Evolutionary conservation across 495 filamentous ascomycete species (phyloP).

Genomic region (Annulohypoxylon stygium): DNA sequence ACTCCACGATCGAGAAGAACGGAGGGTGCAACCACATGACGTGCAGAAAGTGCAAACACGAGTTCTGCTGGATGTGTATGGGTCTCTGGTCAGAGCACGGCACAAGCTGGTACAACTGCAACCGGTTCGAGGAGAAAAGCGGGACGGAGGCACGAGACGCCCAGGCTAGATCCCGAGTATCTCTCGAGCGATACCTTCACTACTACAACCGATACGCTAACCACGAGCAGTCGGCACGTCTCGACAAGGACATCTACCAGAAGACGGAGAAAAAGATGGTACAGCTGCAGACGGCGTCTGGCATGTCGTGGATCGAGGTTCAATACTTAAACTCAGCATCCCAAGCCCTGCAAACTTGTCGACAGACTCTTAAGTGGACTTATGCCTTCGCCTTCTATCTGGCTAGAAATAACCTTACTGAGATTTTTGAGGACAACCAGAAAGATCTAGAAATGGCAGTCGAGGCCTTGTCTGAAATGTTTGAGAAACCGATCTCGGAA

Average conservation of each 20-base stretch:
- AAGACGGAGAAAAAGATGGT: slow-evolving; percentile 99
- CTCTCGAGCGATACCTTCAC: slow-evolving; percentile 92
- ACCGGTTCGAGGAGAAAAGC: slow-evolving; percentile 94
- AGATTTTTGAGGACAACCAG: slow-evolving; percentile 99
- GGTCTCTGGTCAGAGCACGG: slow-evolving; percentile 98
- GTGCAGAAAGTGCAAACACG: slow-evolving; percentile 96
- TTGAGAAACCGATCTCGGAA: slow-evolving; percentile 91
- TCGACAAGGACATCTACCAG: slow-evolving; percentile 93
- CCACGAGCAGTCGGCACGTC: slow-evolving; percentile 96
- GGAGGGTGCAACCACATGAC: slow-evolving; percentile 99
- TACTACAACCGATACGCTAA: slow-evolving; percentile 99
- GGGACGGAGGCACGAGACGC: slow-evolving; percentile 89
- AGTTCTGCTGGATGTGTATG: slow-evolving; percentile 99
- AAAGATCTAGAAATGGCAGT: slow-evolving; percentile 98
- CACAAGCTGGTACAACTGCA: slow-evolving; percentile 99
- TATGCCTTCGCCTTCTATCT: slow-evolving; percentile 99
- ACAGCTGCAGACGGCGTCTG: slow-evolving; percentile 88
- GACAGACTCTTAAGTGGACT: slow-evolving; percentile 98
- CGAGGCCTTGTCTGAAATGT: slow-evolving; percentile 95
- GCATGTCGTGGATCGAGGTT: slow-evolving; percentile 99
- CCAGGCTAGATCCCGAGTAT: slow-evolving; percentile 89
- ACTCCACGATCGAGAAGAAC: slow-evolving; percentile 98
- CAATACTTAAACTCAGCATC: slow-evolving; percentile 95
- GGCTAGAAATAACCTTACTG: slow-evolving; percentile 91
- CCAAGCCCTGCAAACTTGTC: slow-evolving; percentile 92